Evolutionary conservation across 352 stramenopile genomes (phyloP), one percentile per base, ranked within the genome.

Genomic region (Phytophthora nicotianae): DNA sequence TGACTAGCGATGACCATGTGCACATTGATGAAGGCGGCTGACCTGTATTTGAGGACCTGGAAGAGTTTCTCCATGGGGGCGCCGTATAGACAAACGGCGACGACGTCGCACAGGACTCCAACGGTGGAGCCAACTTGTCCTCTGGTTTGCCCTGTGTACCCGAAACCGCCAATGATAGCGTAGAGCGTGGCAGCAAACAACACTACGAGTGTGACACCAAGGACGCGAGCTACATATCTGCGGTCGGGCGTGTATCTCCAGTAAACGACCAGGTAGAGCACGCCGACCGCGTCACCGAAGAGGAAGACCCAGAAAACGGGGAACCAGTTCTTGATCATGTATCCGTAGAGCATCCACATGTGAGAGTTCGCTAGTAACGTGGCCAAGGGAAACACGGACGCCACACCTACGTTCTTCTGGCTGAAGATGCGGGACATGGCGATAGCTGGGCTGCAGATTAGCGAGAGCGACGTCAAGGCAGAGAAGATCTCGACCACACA

Each of bases 251-350:
- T 68, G 49, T 62, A 72, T 17, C 37, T 49, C 65, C 65, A 74
- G 32, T 77, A 74, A 23, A 74, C 46, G 1, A 20, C 24, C 35
- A 77, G 69, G 45, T 72, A 77, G 9, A 63, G 45, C 3, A 70
- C 4, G 53, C 71, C 2, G n/a, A 76, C 42, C 3, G 67, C 35
- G 47, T 76, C 68, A 19, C 74, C 74, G 5, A 72, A 46, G 29
- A 68, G 20, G 62, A 78, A 83, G 43, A 70, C 70, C 59, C 58
- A 70, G 58, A 83, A 76, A 47, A 80, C 64, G 0, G 74, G 74
- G 71, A 83, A 80, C 63, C 62, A 76, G 37, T 76, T 74, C 52
- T 65, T 37, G 9, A 63, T 64, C 27, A 79, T 62, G 54, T 68
- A 74, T 26, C 70, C 74, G 46, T 73, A 83, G 29, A 72, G 5